A percentile compares a stretch with the other conserved stretches of the same genome.
Evolutionary conservation across 164 flowering plant genomes (phyloP).

Genomic region (Kalanchoe fedtschenkoi): DNA sequence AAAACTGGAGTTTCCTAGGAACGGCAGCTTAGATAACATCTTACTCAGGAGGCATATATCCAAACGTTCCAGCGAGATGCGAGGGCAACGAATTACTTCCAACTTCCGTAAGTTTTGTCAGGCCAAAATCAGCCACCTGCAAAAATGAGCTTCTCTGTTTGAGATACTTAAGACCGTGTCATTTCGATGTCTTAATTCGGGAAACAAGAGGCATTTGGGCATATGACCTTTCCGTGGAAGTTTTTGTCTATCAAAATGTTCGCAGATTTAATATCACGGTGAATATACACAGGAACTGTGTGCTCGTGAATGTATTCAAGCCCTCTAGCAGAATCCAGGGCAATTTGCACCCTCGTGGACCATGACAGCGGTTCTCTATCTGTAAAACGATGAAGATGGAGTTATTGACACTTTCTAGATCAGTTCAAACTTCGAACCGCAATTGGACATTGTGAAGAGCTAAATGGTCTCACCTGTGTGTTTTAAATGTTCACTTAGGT

Average conservation of each 20-base stretch:
- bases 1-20: not conserved
- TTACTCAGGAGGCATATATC: conserved; percentile 98
- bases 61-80: conserved; percentile 89
- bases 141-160: conserved; percentile 7
- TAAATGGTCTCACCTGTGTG: conserved; percentile 40
- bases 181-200: not conserved
- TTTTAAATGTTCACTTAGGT: conserved; percentile 74
- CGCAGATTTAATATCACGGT: conserved; percentile 92
- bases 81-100: conserved; percentile 58
- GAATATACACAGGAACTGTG: conserved; percentile 88
- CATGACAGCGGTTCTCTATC: conserved; percentile 66
- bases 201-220: not conserved
- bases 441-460: no score
- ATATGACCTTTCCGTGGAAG: conserved; percentile 72
- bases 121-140: conserved; percentile 97
- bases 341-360: conserved; percentile 85
- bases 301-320: conserved; percentile 97
- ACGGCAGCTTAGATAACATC: conserved; percentile 9
- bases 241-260: conserved; percentile 89
- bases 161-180: not conserved
- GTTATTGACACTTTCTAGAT: not conserved
- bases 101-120: conserved; percentile 76
- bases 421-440: not conserved
- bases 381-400: conserved; percentile 15
- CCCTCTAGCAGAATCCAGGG: conserved; percentile 95